Evolutionary conservation across 352 stramenopile genomes (phyloP), one percentile per base, ranked within the genome.

Genomic region (Phytophthora fragariaefolia): DNA sequence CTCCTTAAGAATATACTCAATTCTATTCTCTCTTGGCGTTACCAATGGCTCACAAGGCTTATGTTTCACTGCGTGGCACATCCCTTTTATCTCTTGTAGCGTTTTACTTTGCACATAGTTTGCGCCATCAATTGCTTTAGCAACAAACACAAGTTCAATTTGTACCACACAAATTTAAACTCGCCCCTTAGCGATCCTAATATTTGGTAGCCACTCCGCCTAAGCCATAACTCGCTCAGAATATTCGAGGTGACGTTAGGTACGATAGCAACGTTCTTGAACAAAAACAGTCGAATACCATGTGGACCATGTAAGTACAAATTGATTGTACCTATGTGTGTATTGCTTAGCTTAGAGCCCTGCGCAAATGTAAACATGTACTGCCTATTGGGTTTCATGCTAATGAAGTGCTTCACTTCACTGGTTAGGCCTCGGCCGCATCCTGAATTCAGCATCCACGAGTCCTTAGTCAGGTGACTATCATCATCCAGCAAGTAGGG

Each of bases 281-380:
- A 50, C 2, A 38, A 50, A 49, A 68, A 68, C 28, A 42, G 51
- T 46, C 4, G 7, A 15, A 62, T 52, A 0, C 50, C 60, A 1
- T 38, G 1, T 6, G 50, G 60, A 15, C 51, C 51, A 46, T 2
- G 17, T 9, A 69, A 63, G 47, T 53, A 69, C 50, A 61, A 4
- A 52, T 68, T 68, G 3, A 62, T n/a, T 26, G 43, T 67, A 8
- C 32, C 60, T 52, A 47, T 53, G n/a, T 18, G 34, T 42, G 34
- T 42, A 42, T 42, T 42, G 15, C 30, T 40, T 18, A 18, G 2
- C n/a, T 40, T 40, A 40, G 58, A 55, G 6, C 27, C 48, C 23
- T 69, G 43, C 43, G 61, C 47, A 45, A 58, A 69, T 12, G 52
- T 69, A 69, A 69, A 63, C 26, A 47, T 54, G 55, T 63, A 63